Evolutionary conservation across 2,329 filamentous ascomycete genomes (phyloP).

Genomic region (Alternaria conjuncta): DNA sequence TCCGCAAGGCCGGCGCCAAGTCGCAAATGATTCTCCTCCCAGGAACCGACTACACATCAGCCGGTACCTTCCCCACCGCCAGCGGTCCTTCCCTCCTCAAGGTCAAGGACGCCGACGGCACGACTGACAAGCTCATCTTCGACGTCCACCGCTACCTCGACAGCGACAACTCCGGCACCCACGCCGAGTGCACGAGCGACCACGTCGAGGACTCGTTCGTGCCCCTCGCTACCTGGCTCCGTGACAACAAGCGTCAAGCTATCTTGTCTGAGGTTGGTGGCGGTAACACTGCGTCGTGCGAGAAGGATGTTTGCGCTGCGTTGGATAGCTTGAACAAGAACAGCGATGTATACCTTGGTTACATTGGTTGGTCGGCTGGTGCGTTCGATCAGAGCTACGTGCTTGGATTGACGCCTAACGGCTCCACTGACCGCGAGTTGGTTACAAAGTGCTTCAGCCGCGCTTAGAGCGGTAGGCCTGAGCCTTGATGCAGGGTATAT

Average conservation of each 20-base stretch:
- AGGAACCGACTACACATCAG: slow-evolving; percentile 63
- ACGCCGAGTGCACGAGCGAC: slow-evolving; percentile 32
- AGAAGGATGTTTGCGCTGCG: slow-evolving; percentile 43
- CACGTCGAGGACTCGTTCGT: slow-evolving; percentile 44
- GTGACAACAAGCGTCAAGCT: slow-evolving; percentile 46
- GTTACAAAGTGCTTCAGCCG: not conserved
- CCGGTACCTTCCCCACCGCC: slow-evolving; percentile 32
- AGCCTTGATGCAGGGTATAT: not conserved
- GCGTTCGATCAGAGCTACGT: slow-evolving; percentile 35
- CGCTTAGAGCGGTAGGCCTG: not conserved
- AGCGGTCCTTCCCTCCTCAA: slow-evolving; percentile 56
- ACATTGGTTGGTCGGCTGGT: slow-evolving; percentile 39
- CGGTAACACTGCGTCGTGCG: slow-evolving; percentile 45
- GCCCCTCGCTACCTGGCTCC: slow-evolving; percentile 46
- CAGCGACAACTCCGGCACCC: slow-evolving; percentile 48
- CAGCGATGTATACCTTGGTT: slow-evolving; percentile 42
- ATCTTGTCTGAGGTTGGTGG: slow-evolving; percentile 53
- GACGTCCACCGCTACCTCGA: slow-evolving; percentile 54
- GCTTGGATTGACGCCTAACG: slow-evolving; percentile 30
- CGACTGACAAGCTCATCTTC: slow-evolving; percentile 60
- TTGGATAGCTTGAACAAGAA: slow-evolving; percentile 40
- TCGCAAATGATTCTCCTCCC: slow-evolving; percentile 69
- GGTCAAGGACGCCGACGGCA: slow-evolving; percentile 66
- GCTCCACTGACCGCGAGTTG: not conserved
- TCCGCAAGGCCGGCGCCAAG: slow-evolving; percentile 68